These are phyloP conservation scores for Papiliotrema nemorosa DNA, from an alignment of 1,284 basidiomycete genomes.

Conservation along the genomic window DNA sequence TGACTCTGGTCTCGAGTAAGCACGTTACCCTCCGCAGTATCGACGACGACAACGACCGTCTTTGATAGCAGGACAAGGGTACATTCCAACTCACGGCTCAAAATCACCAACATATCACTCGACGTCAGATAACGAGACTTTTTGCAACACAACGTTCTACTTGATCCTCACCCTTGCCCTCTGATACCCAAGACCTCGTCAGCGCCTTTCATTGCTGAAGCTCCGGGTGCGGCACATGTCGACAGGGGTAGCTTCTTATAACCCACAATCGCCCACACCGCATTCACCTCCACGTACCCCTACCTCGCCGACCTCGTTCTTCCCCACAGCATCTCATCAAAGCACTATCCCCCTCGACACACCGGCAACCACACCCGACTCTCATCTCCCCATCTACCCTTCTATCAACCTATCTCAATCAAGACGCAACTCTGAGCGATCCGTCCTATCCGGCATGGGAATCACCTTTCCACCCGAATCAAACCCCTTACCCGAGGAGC, in stretches of 20 bases:
- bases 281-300: constrained; percentile 15
- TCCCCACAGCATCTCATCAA: neutral
- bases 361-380: constrained; percentile 2
- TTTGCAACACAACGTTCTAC: too few relatives aligned
- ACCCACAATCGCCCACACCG: constrained; percentile 3
- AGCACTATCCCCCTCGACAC: constrained; percentile 2
- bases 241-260: neutral
- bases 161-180: too few relatives aligned
- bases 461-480: constrained; percentile 17
- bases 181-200: too few relatives aligned
- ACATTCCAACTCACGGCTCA: too few relatives aligned
- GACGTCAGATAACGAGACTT: too few relatives aligned
- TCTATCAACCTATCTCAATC: neutral
- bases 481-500: constrained; percentile 17
- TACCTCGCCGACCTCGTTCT: constrained; percentile 13
- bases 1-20: too few relatives aligned
- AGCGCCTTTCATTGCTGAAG: too few relatives aligned
- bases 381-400: neutral
- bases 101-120: too few relatives aligned
- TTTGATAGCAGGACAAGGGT: too few relatives aligned
- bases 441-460: constrained; percentile 18
- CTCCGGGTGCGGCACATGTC: neutral
- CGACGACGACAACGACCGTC: too few relatives aligned
- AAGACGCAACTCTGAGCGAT: neutral
- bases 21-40: too few relatives aligned